A percentile compares a stretch with the other conserved stretches of the same genome.
Conservation (phyloP, 2,329 filamentous ascomycete species). For the Colletotrichum orbiculare region DNA sequence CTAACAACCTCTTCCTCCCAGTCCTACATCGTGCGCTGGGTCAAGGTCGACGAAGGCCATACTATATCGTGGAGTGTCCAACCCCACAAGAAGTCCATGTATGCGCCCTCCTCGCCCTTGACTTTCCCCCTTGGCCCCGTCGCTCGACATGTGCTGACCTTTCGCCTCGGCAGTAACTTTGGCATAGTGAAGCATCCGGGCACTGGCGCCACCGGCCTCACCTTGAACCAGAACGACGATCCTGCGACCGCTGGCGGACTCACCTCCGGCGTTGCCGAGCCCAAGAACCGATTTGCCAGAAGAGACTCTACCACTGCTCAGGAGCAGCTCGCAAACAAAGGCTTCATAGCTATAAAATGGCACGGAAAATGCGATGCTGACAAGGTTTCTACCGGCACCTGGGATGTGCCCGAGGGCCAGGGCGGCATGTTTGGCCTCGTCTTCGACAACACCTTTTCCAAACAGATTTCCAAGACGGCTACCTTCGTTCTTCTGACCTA, state of each 20-base stretch:
- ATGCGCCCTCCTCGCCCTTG: constrained; percentile 41
- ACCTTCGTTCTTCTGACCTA: constrained; percentile 96
- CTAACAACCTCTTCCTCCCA: constrained; percentile 51
- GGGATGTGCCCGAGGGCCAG: constrained; percentile 78
- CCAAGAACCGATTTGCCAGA: constrained; percentile 62
- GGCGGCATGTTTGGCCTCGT: constrained; percentile 96
- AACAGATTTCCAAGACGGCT: constrained; percentile 91
- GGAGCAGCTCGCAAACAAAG: constrained; percentile 72
- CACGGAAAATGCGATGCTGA: constrained; percentile 96
- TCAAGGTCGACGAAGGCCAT: constrained; percentile 88
- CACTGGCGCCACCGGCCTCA: constrained; percentile 65
- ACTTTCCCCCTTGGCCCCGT: not conserved
- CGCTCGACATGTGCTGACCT: constrained; percentile 23
- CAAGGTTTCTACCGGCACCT: constrained; percentile 90
- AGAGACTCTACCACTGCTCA: constrained; percentile 71
- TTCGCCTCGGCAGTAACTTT: constrained; percentile 74
- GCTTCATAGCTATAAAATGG: constrained; percentile 82
- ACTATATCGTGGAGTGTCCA: constrained; percentile 98
- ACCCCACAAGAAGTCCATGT: constrained; percentile 97
- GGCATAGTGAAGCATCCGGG: constrained; percentile 98
- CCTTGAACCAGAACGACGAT: constrained; percentile 56
- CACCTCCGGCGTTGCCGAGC: constrained; percentile 54
- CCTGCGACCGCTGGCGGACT: constrained; percentile 60
- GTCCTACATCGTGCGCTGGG: constrained; percentile 99
- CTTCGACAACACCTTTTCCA: constrained; percentile 99